A percentile compares a stretch with the other conserved stretches of the same genome.
These are phyloP conservation scores for Sergeia podlipaevii DNA, from an alignment of 208 protist species.

Conservation along the genomic window DNA sequence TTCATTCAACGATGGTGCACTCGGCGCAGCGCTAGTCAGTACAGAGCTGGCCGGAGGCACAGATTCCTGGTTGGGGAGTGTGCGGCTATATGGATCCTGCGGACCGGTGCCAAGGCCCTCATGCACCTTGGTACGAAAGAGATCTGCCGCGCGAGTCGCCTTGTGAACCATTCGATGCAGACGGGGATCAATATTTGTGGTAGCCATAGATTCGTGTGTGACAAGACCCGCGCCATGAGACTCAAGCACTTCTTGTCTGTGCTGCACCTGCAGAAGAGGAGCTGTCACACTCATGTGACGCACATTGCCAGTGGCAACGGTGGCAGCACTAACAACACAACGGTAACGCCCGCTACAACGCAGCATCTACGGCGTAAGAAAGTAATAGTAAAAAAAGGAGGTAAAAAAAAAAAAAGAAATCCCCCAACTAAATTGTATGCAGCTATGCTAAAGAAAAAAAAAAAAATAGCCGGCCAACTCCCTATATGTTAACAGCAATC, in stretches of 20 bases:
- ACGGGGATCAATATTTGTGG: constrained; percentile 6
- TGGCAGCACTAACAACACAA: not conserved
- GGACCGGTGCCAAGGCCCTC: constrained; percentile 73
- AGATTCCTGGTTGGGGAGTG: constrained; percentile 66
- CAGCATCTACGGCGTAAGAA: not conserved
- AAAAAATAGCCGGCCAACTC: constrained; percentile 26
- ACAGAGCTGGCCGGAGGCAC: constrained; percentile 54
- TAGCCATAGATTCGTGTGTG: constrained; percentile 48
- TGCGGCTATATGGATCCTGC: constrained; percentile 71
- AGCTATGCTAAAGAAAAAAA: too few species aligned
- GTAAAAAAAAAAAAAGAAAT: constrained; percentile 6
- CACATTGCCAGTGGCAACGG: not conserved
- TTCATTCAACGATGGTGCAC: constrained; percentile 57
- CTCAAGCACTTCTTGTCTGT: constrained; percentile 43
- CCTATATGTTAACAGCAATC: too few species aligned
- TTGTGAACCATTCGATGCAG: constrained; percentile 23
- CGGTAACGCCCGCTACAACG: not conserved
- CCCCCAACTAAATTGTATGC: too few species aligned
- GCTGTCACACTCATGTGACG: not conserved
- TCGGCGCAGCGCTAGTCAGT: constrained; percentile 15
- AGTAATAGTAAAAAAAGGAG: constrained; percentile 5
- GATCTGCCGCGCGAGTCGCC: constrained; percentile 60
- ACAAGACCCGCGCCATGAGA: constrained; percentile 70
- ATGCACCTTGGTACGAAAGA: constrained; percentile 71
- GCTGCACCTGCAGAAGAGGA: constrained; percentile 29